Base-by-base conservation (phyloP, 108 stramenopile species). In the Parietichytrium sp. region DNA sequence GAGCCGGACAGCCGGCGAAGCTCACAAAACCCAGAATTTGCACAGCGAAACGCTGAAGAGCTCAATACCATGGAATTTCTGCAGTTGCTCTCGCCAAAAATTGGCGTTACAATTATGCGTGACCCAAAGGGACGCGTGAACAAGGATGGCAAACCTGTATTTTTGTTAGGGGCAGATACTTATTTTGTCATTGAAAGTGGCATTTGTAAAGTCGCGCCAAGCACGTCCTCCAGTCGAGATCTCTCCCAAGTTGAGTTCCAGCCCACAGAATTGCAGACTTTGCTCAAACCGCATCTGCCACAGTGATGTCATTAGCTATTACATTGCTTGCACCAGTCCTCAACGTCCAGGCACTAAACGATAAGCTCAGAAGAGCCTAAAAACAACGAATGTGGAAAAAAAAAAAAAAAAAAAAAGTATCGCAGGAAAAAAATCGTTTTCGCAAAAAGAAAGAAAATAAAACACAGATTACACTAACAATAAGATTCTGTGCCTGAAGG, bases 51-150 rank as follows among this genome's bases (percentile, higher is more conserved):
- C 20, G 61, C 61, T 10, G 3, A 72, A 6, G 61, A 72, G 61
- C 33, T 72, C 15, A 45, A 33, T n/a, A 42, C 61, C 23, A 33
- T 33, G 33, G 61, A 72, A 12, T 72, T 72, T 72, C 6, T 72
- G 61, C 38, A 72, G 20, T 45, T 6, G 20, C 36, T 72, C 3
- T 72, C 61, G 42, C 38, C 61, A 20, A 6, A n/a, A 15, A 13
- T 72, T n/a, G 38, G 45, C 33, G 45, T 42, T 13, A 72, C 61
- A 33, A 45, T 72, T 3, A 72, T 72, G 61, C 61, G 61, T n/a
- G 38, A 72, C 3, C 61, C 61, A 12, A 72, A 72, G 33, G 23
- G 23, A 10, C 61, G 38, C 6, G 45, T 72, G 45, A 45, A 33
- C 23, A 42, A 72, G 6, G 61, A 72, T n/a, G 61, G 61, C 25